Evolutionary conservation across 768 basidiomycete genomes (phyloP), one percentile per base, ranked within the genome.

Genomic region (Dioszegia hungarica): DNA sequence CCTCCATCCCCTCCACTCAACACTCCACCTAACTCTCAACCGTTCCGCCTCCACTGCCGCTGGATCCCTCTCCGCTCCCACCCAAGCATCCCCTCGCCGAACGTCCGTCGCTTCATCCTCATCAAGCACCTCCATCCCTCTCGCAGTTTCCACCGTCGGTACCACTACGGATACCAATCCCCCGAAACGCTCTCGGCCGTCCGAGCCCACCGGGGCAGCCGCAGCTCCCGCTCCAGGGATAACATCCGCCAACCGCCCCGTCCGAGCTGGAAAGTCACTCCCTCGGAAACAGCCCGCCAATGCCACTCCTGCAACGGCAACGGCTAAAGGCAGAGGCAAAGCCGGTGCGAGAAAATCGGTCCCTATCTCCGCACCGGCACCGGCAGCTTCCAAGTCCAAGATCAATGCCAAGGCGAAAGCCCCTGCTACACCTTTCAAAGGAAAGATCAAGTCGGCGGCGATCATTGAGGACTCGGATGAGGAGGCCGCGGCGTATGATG

Each of bases 401-500:
- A 27, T 28, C 22, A 29, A 46, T 48, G 10, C 56, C 25, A 5
- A 38, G 39, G 43, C 19, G 33, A 34, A 46, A 11, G n/a, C n/a
- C n/a, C n/a, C n/a, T n/a, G n/a, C n/a, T n/a, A n/a, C n/a, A n/a
- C n/a, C n/a, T n/a, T n/a, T n/a, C n/a, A 60, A 49, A n/a, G 57
- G 62, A 25, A 71, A 71, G 40, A 50, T 52, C 54, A 71, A 71
- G 31, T 67, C 66, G 15, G 58, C 60, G 1, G 69, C 66, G 31
- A 62, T 63, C 27, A 72, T 72, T 24, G 67, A 68, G 27, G 70
- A 72, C 46, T 72, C 70, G 20, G 70, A 72, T 38, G 70, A 66
- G 37, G 69, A 71, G 43, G 50, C 29, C 8, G 53, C 31, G 15
- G 50, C 22, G 17, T 39, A 46, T 22, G 54, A 50, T 31, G 39